A percentile compares a stretch with the other conserved stretches of the same genome.
These are phyloP conservation scores for Blastocystis sp. DNA, from an alignment of 352 stramenopile species.

Conservation along the genomic window DNA sequence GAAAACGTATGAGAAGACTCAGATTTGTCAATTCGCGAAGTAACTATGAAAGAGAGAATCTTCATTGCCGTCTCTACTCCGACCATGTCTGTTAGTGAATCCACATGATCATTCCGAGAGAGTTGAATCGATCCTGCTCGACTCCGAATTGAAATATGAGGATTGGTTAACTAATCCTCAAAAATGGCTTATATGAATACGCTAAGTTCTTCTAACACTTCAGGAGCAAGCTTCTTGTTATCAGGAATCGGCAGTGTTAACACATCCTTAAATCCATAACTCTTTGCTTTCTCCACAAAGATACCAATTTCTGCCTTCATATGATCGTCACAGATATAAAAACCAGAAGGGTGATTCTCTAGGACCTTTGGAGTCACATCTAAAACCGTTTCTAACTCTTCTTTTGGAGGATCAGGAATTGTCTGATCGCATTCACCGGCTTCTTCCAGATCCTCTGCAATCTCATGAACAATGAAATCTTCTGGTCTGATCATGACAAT, in stretches of 20 bases:
- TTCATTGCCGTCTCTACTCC: not conserved
- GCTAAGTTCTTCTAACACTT: not conserved
- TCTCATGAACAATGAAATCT: slow-evolving; percentile 18
- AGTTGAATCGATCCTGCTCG: not conserved
- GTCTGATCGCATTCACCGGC: not conserved
- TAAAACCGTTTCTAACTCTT: not conserved
- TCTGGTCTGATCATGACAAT: not conserved
- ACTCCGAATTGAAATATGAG: slow-evolving; percentile 3
- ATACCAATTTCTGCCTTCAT: not conserved
- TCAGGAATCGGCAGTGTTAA: not conserved
- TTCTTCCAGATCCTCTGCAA: not conserved
- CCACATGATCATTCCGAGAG: not conserved
- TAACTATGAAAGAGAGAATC: not conserved
- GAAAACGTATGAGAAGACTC: not conserved
- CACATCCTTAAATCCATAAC: not conserved
- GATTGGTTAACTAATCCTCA: not conserved
- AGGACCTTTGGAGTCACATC: not conserved
- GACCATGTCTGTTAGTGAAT: not conserved
- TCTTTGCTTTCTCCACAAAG: not conserved
- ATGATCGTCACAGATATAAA: not conserved
- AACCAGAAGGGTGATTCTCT: not conserved
- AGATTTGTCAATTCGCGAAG: not conserved
- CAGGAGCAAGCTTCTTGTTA: not conserved
- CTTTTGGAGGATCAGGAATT: not conserved
- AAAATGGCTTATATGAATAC: not conserved